phyloP scores from a whole-genome alignment of 352 stramenopile species.

The Thalassiosira gravida region DNA sequence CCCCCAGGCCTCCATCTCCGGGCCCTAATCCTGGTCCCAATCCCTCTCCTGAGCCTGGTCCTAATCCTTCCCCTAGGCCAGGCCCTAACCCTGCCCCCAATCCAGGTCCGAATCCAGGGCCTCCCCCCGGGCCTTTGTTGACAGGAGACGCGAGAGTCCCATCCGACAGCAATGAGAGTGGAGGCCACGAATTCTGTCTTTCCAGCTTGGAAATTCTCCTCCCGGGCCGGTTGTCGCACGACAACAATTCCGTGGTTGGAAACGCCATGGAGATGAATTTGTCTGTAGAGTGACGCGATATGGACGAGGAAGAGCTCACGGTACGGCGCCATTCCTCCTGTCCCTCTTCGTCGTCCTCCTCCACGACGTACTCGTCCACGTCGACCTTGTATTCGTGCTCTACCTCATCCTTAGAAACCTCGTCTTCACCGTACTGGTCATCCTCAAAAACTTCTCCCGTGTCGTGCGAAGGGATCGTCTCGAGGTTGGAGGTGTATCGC shows the following conservation, averaged over 20 bases:
- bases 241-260: neutral
- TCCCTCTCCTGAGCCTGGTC: neutral
- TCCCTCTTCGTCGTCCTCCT: neutral
- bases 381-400: neutral
- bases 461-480: neutral
- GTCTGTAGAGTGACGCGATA: neutral
- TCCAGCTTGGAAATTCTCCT: neutral
- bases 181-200: constrained; percentile 11
- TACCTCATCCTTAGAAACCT: no score
- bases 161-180: neutral
- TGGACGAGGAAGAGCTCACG: neutral
- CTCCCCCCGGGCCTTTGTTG: neutral
- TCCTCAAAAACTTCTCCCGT: no score
- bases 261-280: neutral
- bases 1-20: neutral
- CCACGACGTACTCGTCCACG: neutral
- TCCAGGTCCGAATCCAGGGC: neutral
- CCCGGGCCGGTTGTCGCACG: neutral
- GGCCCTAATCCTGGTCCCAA: neutral
- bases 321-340: neutral
- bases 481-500: neutral
- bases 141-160: neutral
- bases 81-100: neutral
- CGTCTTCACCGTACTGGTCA: no score
- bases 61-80: neutral